These are phyloP conservation scores for Parmales sp. DNA, from an alignment of 108 stramenopile genomes.

Conservation along the genomic window DNA sequence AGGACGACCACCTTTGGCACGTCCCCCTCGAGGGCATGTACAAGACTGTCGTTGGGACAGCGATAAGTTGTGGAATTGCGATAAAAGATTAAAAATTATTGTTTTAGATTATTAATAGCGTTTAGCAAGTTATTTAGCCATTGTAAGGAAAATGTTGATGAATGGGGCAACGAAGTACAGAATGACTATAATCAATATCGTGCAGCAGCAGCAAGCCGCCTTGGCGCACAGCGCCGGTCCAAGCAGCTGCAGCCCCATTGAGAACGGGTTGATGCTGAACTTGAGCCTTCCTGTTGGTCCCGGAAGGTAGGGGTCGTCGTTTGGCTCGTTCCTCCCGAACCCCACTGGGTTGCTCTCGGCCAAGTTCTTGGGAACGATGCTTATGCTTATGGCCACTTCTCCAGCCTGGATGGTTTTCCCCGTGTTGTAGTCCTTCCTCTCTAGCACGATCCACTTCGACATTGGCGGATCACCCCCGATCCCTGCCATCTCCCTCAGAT, in stretches of 20 bases:
- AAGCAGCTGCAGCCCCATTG: slow-evolving; percentile 20
- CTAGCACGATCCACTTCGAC: not conserved
- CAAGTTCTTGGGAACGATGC: slow-evolving; percentile 31
- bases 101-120: not conserved
- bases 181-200: slow-evolving; percentile 1
- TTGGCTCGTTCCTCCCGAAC: slow-evolving; percentile 36
- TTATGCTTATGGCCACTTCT: not conserved
- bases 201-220: slow-evolving; percentile 18
- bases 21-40: slow-evolving; percentile 69
- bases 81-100: slow-evolving; percentile 37
- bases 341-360: slow-evolving; percentile 27
- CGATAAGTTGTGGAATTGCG: slow-evolving; percentile 59
- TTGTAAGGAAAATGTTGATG: not conserved
- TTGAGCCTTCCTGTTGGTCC: slow-evolving; percentile 33
- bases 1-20: slow-evolving; percentile 62
- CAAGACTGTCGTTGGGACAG: slow-evolving; percentile 67
- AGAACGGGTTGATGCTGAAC: slow-evolving; percentile 36
- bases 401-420: not conserved
- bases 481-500: not conserved
- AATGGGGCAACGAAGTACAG: slow-evolving; percentile 19
- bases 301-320: slow-evolving; percentile 36
- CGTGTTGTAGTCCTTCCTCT: slow-evolving; percentile 12
- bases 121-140: not conserved
- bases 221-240: slow-evolving; percentile 21
- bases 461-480: not conserved